Evolutionary conservation across 2,329 filamentous ascomycete species (phyloP).

Genomic region (Dendrostoma leiphaemia): DNA sequence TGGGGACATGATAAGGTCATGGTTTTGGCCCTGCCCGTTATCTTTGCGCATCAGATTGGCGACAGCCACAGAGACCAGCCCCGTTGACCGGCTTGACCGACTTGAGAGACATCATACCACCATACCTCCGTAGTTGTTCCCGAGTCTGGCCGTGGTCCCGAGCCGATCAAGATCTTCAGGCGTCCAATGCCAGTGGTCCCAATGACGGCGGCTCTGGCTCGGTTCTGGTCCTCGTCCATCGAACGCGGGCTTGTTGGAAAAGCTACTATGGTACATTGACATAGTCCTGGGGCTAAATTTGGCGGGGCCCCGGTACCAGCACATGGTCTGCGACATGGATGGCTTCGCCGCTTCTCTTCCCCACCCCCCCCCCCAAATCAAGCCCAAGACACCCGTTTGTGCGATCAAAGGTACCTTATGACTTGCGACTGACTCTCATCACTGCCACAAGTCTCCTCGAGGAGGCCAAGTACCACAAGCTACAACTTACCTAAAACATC

Average conservation of each 20-base stretch:
- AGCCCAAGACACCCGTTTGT: background rate
- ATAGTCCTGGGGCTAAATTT: no score
- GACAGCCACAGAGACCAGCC: no score
- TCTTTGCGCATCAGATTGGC: no score
- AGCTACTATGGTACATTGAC: no score
- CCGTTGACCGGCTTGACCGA: constrained; percentile 1
- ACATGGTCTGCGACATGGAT: constrained; percentile 4
- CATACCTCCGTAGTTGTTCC: no score
- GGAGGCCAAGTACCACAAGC: background rate
- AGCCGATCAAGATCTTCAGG: no score
- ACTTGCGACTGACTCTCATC: constrained; percentile 8
- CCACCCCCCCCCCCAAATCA: background rate
- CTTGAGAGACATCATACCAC: constrained; percentile 15
- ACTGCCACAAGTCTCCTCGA: background rate
- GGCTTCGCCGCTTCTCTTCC: background rate
- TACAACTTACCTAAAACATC: background rate
- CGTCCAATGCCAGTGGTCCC: constrained; percentile 10
- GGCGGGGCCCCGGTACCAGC: constrained; percentile 14
- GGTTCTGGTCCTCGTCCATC: background rate
- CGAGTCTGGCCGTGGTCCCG: background rate
- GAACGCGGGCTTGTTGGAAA: no score
- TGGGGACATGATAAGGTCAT: constrained; percentile 30
- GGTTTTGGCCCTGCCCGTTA: constrained; percentile 22
- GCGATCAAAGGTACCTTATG: no score
- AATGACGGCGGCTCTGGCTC: constrained; percentile 4